A percentile compares a stretch with the other conserved stretches of the same genome.
Evolutionary conservation across 1,284 basidiomycete genomes (phyloP).

Genomic region (Ganoderma lucidum): DNA sequence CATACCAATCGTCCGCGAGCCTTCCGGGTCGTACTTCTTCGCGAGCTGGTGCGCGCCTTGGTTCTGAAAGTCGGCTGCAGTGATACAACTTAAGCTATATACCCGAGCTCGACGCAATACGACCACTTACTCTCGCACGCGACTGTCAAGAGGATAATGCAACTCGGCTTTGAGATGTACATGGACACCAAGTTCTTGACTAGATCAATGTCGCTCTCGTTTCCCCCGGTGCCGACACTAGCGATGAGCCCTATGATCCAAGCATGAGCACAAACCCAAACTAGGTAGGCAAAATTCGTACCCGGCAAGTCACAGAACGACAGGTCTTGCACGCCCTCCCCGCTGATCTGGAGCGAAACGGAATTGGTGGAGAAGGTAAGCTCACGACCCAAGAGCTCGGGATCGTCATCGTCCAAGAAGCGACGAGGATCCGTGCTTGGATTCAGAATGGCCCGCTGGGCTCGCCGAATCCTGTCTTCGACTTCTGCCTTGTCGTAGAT

Average conservation of each 20-base stretch:
- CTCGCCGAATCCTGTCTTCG: constrained; percentile 70
- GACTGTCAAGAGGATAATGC: constrained; percentile 74
- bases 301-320: constrained; percentile 79
- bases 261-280: neutral
- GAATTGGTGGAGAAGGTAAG: constrained; percentile 69
- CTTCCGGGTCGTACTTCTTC: constrained; percentile 61
- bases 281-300: constrained; percentile 34
- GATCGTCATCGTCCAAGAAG: constrained; percentile 47
- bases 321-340: constrained; percentile 72
- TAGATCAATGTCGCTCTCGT: constrained; percentile 63
- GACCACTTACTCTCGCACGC: constrained; percentile 70
- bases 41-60: constrained; percentile 72
- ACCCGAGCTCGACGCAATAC: neutral
- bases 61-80: constrained; percentile 77
- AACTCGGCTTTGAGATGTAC: constrained; percentile 70
- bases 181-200: constrained; percentile 60
- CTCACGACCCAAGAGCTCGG: constrained; percentile 40
- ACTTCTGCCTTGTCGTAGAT: constrained; percentile 63
- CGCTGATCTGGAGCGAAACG: constrained; percentile 72
- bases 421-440: constrained; percentile 46
- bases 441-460: constrained; percentile 77
- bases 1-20: constrained; percentile 75
- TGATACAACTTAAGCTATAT: neutral
- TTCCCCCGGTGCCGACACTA: constrained; percentile 58
- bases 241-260: constrained; percentile 66